Percentiles rank a stretch among this genome's conserved stretches.
Evolutionary conservation across 2,329 filamentous ascomycete genomes (phyloP).

Genomic region (Zymoseptoria crescenta): DNA sequence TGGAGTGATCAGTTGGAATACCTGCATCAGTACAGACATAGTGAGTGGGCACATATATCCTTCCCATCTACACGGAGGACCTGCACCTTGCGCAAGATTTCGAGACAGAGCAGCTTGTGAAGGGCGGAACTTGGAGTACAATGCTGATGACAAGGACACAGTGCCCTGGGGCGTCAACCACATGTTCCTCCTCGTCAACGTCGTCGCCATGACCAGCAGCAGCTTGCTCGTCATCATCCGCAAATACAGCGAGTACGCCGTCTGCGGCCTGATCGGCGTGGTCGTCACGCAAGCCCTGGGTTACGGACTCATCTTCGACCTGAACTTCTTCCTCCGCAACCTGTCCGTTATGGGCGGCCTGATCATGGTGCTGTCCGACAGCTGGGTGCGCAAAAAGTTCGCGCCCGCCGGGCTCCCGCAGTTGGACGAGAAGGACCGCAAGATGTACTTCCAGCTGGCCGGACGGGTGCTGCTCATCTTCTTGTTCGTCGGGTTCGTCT

Average conservation of each 20-base stretch:
- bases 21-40: conserved; percentile 83
- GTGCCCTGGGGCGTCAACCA: conserved; percentile 86
- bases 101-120: not conserved
- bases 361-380: conserved; percentile 96
- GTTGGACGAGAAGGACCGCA: conserved; percentile 97
- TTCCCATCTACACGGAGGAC: no score
- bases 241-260: conserved; percentile 88
- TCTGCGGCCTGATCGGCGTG: conserved; percentile 79
- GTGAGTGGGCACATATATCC: conserved; percentile 48
- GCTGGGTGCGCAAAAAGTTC: conserved; percentile 95
- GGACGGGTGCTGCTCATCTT: conserved; percentile 94
- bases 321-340: conserved; percentile 99
- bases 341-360: conserved; percentile 94
- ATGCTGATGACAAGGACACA: conserved; percentile 37
- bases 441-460: conserved; percentile 99
- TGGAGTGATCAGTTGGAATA: conserved; percentile 93
- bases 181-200: conserved; percentile 83
- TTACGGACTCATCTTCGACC: conserved; percentile 95
- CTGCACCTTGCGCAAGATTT: not conserved
- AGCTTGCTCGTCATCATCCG: conserved; percentile 82
- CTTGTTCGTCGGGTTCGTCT: conserved; percentile 93
- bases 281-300: conserved; percentile 90
- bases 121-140: not conserved
- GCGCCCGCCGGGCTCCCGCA: conserved; percentile 89
- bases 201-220: conserved; percentile 76